Conservation (phyloP, 2,329 filamentous ascomycete species). For the Neonectria punicea region DNA sequence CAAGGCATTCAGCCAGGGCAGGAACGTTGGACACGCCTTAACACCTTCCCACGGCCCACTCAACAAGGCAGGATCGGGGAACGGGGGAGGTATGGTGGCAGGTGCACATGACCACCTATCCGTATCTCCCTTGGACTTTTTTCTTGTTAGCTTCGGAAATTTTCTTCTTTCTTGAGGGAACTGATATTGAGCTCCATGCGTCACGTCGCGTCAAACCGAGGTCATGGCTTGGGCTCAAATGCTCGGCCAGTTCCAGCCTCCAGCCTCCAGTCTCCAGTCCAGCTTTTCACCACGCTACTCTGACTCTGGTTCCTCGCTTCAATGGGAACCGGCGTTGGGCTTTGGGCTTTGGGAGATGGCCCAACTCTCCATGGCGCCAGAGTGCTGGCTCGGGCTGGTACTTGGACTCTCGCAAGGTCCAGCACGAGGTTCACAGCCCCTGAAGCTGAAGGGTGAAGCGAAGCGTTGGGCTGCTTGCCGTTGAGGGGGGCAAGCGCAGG, state of each 20-base stretch:
- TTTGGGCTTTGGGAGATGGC: constrained; percentile 6
- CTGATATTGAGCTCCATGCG: constrained; percentile 34
- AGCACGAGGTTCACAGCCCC: constrained; percentile 22
- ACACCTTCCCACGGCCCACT: constrained; percentile 10
- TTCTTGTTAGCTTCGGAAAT: constrained; percentile 10
- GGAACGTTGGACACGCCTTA: constrained; percentile 11
- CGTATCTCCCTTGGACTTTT: constrained; percentile 15
- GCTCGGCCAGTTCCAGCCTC: constrained; percentile 27
- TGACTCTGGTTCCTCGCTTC: constrained; percentile 11
- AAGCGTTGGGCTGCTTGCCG: constrained; percentile 2
- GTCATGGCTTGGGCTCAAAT: constrained; percentile 39
- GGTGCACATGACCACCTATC: constrained; percentile 25
- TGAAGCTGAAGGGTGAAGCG: constrained; percentile 7
- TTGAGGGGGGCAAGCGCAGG: constrained; percentile 9
- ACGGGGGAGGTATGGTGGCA: constrained; percentile 8
- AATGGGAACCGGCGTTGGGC: constrained; percentile 5
- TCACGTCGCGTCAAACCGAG: constrained; percentile 41
- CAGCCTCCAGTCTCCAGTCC: neutral
- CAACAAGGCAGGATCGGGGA: constrained; percentile 17
- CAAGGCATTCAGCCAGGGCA: constrained; percentile 5
- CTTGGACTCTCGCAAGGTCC: no score
- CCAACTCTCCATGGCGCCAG: neutral
- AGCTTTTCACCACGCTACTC: neutral
- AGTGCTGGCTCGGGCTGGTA: neutral
- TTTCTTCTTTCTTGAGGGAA: constrained; percentile 15